Evolutionary conservation across 1,284 basidiomycete species (phyloP).

Genomic region (Ganoderma sp.): DNA sequence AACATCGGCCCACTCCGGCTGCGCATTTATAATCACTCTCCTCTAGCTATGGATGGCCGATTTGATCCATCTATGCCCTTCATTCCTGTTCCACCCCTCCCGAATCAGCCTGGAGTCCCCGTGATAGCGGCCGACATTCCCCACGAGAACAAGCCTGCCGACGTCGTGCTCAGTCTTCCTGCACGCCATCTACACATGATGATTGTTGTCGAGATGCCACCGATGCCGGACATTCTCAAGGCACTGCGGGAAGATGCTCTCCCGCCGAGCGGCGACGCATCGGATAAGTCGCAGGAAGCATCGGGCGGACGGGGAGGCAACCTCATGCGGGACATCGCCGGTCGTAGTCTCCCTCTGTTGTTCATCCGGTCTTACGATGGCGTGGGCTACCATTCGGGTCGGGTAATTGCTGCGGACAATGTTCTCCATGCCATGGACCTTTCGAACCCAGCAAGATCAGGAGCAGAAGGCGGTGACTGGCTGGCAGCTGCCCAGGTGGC

Average conservation of each 20-base stretch:
- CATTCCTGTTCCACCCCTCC: constrained; percentile 32
- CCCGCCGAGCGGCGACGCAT: constrained; percentile 45
- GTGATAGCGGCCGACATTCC: constrained; percentile 21
- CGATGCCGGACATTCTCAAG: constrained; percentile 71
- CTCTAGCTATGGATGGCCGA: constrained; percentile 51
- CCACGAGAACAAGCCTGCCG: constrained; percentile 9
- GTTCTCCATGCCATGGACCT: constrained; percentile 73
- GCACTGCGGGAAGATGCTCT: constrained; percentile 72
- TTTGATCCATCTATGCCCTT: constrained; percentile 56
- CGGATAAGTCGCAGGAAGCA: constrained; percentile 29
- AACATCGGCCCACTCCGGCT: constrained; percentile 82
- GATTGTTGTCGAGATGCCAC: constrained; percentile 80
- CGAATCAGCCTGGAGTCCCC: constrained; percentile 37
- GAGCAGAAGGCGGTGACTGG: constrained; percentile 33
- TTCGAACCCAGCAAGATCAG: constrained; percentile 31
- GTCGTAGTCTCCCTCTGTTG: constrained; percentile 70
- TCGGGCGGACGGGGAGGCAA: constrained; percentile 26
- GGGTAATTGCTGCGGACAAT: constrained; percentile 84
- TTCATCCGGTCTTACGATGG: constrained; percentile 80
- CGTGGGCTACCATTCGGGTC: constrained; percentile 83
- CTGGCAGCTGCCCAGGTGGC: constrained; percentile 68
- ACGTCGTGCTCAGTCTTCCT: constrained; percentile 46
- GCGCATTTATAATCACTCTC: constrained; percentile 68
- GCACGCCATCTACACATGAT: constrained; percentile 58
- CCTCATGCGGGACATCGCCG: constrained; percentile 46